Percentiles rank a stretch among this genome's conserved stretches.
Conservation (phyloP, 441 rosid genomes). For the Raphanus hybrid region DNA sequence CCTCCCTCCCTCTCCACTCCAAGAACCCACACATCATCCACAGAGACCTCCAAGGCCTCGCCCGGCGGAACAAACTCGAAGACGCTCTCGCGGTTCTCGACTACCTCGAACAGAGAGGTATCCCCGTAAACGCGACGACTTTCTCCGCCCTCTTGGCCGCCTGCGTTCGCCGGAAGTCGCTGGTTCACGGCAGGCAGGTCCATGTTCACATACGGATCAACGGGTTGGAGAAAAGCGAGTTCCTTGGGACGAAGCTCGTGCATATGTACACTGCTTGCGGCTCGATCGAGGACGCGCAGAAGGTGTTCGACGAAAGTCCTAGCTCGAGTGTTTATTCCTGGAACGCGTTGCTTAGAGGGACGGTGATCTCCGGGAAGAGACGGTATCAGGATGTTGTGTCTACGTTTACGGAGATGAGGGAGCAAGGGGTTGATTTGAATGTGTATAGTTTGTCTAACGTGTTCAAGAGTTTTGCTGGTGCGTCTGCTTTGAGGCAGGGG, state of each 20-base stretch:
- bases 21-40: constrained; percentile 66
- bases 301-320: constrained; percentile 62
- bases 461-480: constrained; percentile 85
- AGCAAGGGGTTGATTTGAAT: constrained; percentile 66
- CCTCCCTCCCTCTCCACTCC: constrained; percentile 69
- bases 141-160: constrained; percentile 77
- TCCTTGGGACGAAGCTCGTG: constrained; percentile 66
- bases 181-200: constrained; percentile 60
- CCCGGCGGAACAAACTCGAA: constrained; percentile 65
- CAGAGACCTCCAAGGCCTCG: constrained; percentile 66
- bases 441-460: constrained; percentile 70
- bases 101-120: constrained; percentile 76
- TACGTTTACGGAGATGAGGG: constrained; percentile 69
- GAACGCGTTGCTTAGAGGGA: constrained; percentile 88
- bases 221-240: constrained; percentile 73
- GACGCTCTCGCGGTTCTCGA: constrained; percentile 77
- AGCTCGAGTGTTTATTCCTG: constrained; percentile 62
- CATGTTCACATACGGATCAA: constrained; percentile 70
- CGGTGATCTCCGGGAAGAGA: constrained; percentile 69
- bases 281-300: constrained; percentile 68
- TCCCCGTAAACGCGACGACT: constrained; percentile 79
- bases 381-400: constrained; percentile 63
- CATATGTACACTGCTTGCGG: constrained; percentile 73
- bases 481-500: constrained; percentile 73
- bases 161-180: constrained; percentile 67